These are phyloP conservation scores for Aspergillus sp. DNA, from an alignment of 2,329 filamentous ascomycete genomes.

Conservation along the genomic window DNA sequence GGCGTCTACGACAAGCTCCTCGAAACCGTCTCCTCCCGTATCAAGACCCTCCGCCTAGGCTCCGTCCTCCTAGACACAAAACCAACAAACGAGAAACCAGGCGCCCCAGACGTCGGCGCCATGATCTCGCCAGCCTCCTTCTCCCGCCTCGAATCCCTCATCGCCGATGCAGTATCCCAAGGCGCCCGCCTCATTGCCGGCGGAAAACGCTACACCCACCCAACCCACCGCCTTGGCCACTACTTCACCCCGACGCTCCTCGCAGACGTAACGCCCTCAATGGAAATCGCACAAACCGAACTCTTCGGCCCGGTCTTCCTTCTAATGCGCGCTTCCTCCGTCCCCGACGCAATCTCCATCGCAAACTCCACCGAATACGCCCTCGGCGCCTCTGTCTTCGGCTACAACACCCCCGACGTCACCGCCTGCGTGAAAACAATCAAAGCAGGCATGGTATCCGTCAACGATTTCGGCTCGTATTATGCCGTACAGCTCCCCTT, in stretches of 20 bases:
- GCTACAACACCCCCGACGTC: conserved; percentile 67
- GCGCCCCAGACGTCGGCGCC: conserved; percentile 75
- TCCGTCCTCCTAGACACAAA: conserved; percentile 62
- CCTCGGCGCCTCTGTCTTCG: conserved; percentile 88
- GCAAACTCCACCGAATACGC: conserved; percentile 86
- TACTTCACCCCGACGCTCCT: conserved; percentile 93
- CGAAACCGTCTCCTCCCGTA: conserved; percentile 70
- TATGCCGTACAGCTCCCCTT: conserved; percentile 96
- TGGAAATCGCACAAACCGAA: conserved; percentile 88
- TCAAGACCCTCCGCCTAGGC: conserved; percentile 75
- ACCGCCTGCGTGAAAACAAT: conserved; percentile 68
- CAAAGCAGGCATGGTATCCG: conserved; percentile 84
- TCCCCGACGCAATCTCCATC: conserved; percentile 70
- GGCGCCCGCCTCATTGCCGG: conserved; percentile 84
- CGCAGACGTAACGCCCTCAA: conserved; percentile 81
- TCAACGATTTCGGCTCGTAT: conserved; percentile 94
- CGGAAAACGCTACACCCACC: conserved; percentile 73
- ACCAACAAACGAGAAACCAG: conserved; percentile 25
- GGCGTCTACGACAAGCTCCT: conserved; percentile 76
- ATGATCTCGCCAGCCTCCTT: conserved; percentile 84
- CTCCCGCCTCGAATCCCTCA: conserved; percentile 72
- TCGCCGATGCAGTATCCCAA: conserved; percentile 74
- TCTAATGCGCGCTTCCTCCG: conserved; percentile 73
- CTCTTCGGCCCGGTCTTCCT: conserved; percentile 92
- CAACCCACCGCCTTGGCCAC: conserved; percentile 75